phyloP scores from a whole-genome alignment of 495 filamentous ascomycete genomes.

The Hypoxylon rickii region DNA sequence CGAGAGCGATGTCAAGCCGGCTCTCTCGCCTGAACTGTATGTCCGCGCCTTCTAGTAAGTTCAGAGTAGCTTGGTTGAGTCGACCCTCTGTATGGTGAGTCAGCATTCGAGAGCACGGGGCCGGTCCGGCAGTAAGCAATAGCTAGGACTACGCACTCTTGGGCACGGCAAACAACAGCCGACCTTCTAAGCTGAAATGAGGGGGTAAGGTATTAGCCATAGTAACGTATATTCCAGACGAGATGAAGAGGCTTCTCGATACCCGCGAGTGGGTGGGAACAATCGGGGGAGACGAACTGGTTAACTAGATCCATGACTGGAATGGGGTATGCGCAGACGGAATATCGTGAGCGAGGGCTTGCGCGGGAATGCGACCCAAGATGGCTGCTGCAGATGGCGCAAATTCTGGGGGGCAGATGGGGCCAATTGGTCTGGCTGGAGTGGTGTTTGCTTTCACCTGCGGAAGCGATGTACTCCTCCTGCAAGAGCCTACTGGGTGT shows the following conservation, averaged over 20 bases:
- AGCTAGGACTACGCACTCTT: conserved; percentile 72
- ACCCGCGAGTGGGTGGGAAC: conserved; percentile 5
- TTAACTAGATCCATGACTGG: conserved; percentile 79
- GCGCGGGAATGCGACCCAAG: background rate
- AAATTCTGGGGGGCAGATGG: background rate
- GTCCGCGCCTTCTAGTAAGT: conserved; percentile 89
- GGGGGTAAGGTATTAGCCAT: conserved; percentile 43
- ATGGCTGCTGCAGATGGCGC: background rate
- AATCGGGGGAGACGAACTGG: conserved; percentile 61
- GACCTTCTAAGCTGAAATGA: conserved; percentile 76
- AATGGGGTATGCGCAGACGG: background rate
- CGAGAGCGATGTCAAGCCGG: conserved; percentile 93
- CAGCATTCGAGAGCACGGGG: conserved; percentile 23
- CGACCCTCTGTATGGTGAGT: conserved; percentile 73
- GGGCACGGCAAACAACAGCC: conserved; percentile 93
- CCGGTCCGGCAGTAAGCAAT: background rate
- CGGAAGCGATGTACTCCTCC: background rate
- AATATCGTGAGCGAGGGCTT: background rate
- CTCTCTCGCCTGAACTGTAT: conserved; percentile 94
- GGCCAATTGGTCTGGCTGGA: conserved; percentile 20
- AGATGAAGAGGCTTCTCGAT: conserved; percentile 5
- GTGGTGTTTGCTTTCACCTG: background rate
- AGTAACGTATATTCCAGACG: conserved; percentile 7
- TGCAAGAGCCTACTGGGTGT: conserved; percentile 3
- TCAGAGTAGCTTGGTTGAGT: conserved; percentile 80